Conservation (phyloP, 2,329 filamentous ascomycete genomes). For the Trichoderma sp. region DNA sequence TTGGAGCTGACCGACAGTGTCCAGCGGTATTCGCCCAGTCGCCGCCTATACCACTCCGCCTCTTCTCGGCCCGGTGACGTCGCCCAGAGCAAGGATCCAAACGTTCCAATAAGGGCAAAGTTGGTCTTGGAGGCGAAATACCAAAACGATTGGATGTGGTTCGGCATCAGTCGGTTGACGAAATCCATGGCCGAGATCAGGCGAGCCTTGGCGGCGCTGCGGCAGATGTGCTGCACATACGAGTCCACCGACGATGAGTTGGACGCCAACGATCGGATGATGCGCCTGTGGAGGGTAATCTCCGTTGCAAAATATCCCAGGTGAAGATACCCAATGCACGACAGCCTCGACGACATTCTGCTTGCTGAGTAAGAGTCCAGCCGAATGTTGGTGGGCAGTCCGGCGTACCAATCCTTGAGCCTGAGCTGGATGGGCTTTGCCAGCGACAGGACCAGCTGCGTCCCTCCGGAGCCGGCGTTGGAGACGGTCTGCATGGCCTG, state of each 20-base stretch:
- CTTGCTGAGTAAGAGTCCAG: slow-evolving; percentile 61
- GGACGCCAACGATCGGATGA: slow-evolving; percentile 73
- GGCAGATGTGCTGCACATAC: slow-evolving; percentile 89
- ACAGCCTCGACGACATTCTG: slow-evolving; percentile 50
- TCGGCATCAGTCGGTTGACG: slow-evolving; percentile 85
- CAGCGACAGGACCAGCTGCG: slow-evolving; percentile 70
- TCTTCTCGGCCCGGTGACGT: slow-evolving; percentile 86
- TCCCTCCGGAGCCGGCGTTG: slow-evolving; percentile 68
- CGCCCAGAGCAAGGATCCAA: slow-evolving; percentile 86
- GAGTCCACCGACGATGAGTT: slow-evolving; percentile 59
- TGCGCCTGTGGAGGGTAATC: slow-evolving; percentile 88
- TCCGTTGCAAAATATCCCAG: slow-evolving; percentile 92
- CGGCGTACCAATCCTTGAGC: slow-evolving; percentile 79
- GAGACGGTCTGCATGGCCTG: slow-evolving; percentile 71
- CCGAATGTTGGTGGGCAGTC: slow-evolving; percentile 62
- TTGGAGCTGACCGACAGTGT: slow-evolving; percentile 85
- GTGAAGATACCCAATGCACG: slow-evolving; percentile 76
- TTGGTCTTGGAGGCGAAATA: slow-evolving; percentile 86
- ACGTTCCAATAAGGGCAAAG: slow-evolving; percentile 93
- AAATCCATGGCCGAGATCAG: slow-evolving; percentile 97
- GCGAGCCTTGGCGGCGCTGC: slow-evolving; percentile 88
- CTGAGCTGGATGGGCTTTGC: slow-evolving; percentile 83
- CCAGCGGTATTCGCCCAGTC: slow-evolving; percentile 90
- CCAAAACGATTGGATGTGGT: slow-evolving; percentile 90
- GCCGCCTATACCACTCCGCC: slow-evolving; percentile 85